Evolutionary conservation across 2,329 filamentous ascomycete genomes (phyloP).

Genomic region (Diaporthe velutina): DNA sequence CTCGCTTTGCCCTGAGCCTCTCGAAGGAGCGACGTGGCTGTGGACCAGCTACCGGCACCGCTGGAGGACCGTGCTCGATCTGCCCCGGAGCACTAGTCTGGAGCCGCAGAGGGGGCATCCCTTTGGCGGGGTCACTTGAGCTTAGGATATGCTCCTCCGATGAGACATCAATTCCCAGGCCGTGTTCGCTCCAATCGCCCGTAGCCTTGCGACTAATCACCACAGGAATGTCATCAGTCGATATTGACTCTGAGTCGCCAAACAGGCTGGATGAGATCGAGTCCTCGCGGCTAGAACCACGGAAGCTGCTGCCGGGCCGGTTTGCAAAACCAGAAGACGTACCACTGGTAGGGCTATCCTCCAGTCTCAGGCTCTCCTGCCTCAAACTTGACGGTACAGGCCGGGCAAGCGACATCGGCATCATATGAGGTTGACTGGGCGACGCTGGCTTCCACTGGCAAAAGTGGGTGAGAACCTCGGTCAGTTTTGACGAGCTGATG

Average conservation of each 20-base stretch:
- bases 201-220: conserved; percentile 79
- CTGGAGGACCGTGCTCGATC: conserved; percentile 61
- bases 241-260: conserved; percentile 85
- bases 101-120: conserved; percentile 67
- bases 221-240: conserved; percentile 82
- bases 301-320: conserved; percentile 80
- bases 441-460: conserved; percentile 93
- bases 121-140: conserved; percentile 52
- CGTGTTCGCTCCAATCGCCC: conserved; percentile 84
- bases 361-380: conserved; percentile 72
- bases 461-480: conserved; percentile 86
- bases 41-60: conserved; percentile 56
- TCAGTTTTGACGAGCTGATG: conserved; percentile 90
- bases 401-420: conserved; percentile 64
- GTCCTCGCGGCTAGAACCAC: conserved; percentile 85
- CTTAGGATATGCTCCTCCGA: conserved; percentile 65
- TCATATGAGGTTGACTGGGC: conserved; percentile 57
- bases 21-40: conserved; percentile 76
- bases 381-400: conserved; percentile 75
- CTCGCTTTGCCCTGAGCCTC: conserved; percentile 79
- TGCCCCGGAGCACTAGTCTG: conserved; percentile 75
- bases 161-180: conserved; percentile 86
- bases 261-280: conserved; percentile 91
- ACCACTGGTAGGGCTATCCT: conserved; percentile 87
- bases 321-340: conserved; percentile 77